A percentile compares a stretch with the other conserved stretches of the same genome.
Evolutionary conservation across 148 eudicot species (phyloP).

Genomic region (Rhododendron mucronatum): DNA sequence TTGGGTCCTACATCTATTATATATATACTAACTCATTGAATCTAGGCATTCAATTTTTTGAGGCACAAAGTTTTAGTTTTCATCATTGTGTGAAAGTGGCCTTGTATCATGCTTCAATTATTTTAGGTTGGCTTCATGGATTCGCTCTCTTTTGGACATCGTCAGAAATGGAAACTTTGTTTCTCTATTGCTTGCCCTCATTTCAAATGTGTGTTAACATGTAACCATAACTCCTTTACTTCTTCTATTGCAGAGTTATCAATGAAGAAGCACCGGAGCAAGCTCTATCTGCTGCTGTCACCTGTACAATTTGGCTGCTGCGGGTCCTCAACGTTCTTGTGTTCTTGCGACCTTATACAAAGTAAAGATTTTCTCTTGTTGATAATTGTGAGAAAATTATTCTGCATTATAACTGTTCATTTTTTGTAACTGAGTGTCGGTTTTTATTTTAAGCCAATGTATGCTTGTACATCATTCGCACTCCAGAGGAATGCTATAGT

Average conservation of each 20-base stretch:
- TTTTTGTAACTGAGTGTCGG: background rate
- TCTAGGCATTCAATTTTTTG: background rate
- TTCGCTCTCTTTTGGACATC: background rate
- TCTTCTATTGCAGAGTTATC: constrained; percentile 35
- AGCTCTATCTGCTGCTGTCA: constrained; percentile 91
- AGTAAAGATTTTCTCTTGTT: constrained; percentile 31
- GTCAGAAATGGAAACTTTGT: background rate
- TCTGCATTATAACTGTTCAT: background rate
- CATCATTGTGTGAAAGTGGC: background rate
- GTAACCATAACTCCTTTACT: background rate
- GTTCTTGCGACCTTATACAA: constrained; percentile 96
- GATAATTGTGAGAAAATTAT: background rate
- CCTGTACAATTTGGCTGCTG: constrained; percentile 99
- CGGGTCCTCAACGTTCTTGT: constrained; percentile 95
- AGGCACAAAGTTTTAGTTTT: background rate
- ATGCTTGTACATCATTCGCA: background rate
- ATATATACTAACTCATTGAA: background rate
- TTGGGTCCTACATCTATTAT: background rate
- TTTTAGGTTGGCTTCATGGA: background rate
- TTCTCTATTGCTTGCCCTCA: background rate
- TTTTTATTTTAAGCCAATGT: background rate
- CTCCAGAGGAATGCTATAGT: background rate
- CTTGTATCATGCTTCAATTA: background rate
- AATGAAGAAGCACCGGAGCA: constrained; percentile 94
- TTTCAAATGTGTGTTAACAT: background rate